Conservation (phyloP, 139 green algal genomes). For the Micractinium sp. region DNA sequence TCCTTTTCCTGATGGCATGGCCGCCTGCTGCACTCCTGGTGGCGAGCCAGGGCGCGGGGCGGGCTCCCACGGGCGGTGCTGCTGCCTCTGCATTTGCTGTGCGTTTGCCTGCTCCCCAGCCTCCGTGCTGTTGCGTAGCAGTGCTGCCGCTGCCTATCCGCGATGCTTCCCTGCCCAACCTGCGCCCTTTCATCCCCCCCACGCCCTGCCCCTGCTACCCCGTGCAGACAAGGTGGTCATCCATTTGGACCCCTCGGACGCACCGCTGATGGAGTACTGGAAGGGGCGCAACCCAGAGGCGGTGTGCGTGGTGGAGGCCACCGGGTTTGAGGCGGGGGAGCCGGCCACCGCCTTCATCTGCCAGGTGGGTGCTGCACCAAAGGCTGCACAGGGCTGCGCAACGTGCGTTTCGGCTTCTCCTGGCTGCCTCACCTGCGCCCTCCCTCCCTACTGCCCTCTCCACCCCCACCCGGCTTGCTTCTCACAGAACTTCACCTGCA, state of each 20-base stretch:
- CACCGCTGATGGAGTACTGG: slow-evolving; percentile 60
- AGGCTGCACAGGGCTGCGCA: no score
- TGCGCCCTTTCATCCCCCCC: neutral
- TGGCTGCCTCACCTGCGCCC: neutral
- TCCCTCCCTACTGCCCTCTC: neutral
- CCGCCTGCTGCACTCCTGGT: neutral
- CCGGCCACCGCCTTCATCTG: slow-evolving; percentile 40
- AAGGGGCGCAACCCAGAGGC: slow-evolving; percentile 69
- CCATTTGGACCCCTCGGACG: slow-evolving; percentile 12
- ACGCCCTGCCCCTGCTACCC: neutral
- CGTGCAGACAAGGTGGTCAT: slow-evolving; percentile 44
- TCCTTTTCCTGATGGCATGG: no score
- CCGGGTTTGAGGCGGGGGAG: neutral
- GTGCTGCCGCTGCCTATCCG: no score
- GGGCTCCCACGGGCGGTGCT: no score
- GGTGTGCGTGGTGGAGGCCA: slow-evolving; percentile 62
- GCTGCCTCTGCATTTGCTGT: no score
- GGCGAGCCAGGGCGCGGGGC: no score
- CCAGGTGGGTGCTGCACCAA: slow-evolving; percentile 60
- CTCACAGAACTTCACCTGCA: slow-evolving; percentile 80
- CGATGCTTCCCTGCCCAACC: neutral
- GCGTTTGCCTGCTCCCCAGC: no score
- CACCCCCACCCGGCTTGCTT: no score
- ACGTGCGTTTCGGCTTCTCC: no score
- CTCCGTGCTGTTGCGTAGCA: no score